Percentiles rank a stretch among this genome's conserved stretches.
Evolutionary conservation across 2,329 filamentous ascomycete genomes (phyloP).

Genomic region (Penicillium expansum): DNA sequence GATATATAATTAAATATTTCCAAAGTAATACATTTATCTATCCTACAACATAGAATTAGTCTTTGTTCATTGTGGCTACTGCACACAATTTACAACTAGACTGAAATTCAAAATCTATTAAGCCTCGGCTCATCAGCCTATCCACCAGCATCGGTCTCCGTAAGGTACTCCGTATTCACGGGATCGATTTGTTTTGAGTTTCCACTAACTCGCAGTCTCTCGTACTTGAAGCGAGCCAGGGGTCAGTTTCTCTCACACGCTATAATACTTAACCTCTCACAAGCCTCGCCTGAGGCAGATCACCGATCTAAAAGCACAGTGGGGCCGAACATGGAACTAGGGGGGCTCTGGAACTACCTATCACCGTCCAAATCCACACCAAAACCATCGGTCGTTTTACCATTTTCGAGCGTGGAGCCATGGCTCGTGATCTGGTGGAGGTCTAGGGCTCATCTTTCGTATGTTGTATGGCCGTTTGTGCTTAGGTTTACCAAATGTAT

Average conservation of each 20-base stretch:
- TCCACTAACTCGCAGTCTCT: not conserved
- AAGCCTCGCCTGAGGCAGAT: not conserved
- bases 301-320: not conserved
- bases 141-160: not conserved
- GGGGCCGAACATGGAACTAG: slow-evolving; percentile 18
- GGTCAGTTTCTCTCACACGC: not conserved
- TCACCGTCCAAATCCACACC: slow-evolving; percentile 10
- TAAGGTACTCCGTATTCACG: not conserved
- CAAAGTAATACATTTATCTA: no score
- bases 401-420: slow-evolving; percentile 16
- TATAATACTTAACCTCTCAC: not conserved
- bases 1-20: no score
- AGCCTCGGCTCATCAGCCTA: not conserved
- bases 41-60: no score
- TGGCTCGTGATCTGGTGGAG: not conserved
- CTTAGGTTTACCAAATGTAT: no score
- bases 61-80: no score
- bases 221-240: not conserved
- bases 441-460: slow-evolving; percentile 8
- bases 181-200: not conserved
- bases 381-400: slow-evolving; percentile 20
- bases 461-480: not conserved
- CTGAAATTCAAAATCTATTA: not conserved
- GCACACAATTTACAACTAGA: no score
- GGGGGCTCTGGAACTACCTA: slow-evolving; percentile 25